phyloP scores from a whole-genome alignment of 345 rosid genomes.

The Passiflora organensis region DNA sequence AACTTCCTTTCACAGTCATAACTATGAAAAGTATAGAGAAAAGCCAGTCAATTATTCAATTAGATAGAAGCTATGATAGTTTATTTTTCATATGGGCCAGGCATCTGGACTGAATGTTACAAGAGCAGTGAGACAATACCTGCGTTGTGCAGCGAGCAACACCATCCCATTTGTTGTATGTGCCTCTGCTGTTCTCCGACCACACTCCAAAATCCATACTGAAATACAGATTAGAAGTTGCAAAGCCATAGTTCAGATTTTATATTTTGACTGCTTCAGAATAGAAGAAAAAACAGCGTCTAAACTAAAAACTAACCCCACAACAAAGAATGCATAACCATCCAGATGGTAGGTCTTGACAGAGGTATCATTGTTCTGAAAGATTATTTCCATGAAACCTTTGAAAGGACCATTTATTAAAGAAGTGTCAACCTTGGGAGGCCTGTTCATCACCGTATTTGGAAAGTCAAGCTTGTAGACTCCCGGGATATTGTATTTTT shows the following conservation, averaged over 20 bases:
- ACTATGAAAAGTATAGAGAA: not conserved
- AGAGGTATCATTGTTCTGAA: slow-evolving; percentile 74
- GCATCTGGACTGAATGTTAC: slow-evolving; percentile 5
- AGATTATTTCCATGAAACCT: slow-evolving; percentile 83
- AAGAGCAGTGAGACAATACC: slow-evolving; percentile 36
- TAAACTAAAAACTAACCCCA: slow-evolving; percentile 57
- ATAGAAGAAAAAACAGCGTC: slow-evolving; percentile 11
- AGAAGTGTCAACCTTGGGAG: slow-evolving; percentile 73
- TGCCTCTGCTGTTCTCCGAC: slow-evolving; percentile 84
- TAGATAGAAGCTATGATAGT: not conserved
- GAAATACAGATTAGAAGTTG: slow-evolving; percentile 16
- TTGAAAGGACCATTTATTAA: slow-evolving; percentile 79
- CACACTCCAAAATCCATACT: slow-evolving; percentile 95
- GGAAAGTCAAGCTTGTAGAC: slow-evolving; percentile 92
- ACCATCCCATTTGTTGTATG: slow-evolving; percentile 90
- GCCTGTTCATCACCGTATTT: slow-evolving; percentile 63
- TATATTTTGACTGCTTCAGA: not conserved
- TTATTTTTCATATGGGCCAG: not conserved
- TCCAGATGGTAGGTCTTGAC: slow-evolving; percentile 86
- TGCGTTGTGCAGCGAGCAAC: slow-evolving; percentile 80
- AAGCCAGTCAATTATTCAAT: not conserved
- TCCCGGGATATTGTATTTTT: slow-evolving; percentile 69
- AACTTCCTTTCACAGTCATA: not conserved
- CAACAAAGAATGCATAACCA: slow-evolving; percentile 92
- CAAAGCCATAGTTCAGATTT: slow-evolving; percentile 3